A percentile compares a stretch with the other conserved stretches of the same genome.
phyloP scores from a whole-genome alignment of 192 early-diverging fungal species.

The Fimicolochytrium jonesii region DNA sequence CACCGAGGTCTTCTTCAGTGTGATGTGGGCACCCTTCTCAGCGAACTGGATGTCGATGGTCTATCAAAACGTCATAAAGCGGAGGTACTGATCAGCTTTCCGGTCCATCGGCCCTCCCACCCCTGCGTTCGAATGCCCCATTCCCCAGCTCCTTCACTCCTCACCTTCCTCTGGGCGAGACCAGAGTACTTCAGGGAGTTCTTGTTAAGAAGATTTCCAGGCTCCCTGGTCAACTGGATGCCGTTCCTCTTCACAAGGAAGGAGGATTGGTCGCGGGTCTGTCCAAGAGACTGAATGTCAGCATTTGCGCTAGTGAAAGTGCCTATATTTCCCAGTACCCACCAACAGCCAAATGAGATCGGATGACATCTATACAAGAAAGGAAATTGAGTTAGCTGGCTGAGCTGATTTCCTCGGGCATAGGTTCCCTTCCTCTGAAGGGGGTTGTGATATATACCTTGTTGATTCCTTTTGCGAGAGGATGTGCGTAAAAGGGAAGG shows the following conservation, averaged over 20 bases:
- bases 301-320: background rate
- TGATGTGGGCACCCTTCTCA: constrained; percentile 62
- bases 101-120: too few relatives aligned
- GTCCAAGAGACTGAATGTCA: constrained; percentile 43
- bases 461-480: too few relatives aligned
- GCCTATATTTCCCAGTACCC: background rate
- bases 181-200: constrained; percentile 83
- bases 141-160: too few relatives aligned
- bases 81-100: too few relatives aligned
- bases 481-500: too few relatives aligned
- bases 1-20: constrained; percentile 54
- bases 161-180: constrained; percentile 71
- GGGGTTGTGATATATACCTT: too few relatives aligned
- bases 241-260: constrained; percentile 82
- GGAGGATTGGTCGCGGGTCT: constrained; percentile 70
- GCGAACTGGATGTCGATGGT: constrained; percentile 53
- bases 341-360: constrained; percentile 31
- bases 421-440: too few relatives aligned
- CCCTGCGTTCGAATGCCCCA: too few relatives aligned
- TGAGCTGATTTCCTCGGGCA: too few relatives aligned
- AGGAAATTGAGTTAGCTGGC: too few relatives aligned
- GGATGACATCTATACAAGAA: constrained; percentile 23
- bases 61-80: constrained; percentile 28
- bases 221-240: constrained; percentile 65
- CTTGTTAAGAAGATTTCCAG: constrained; percentile 71